Conservation (phyloP, 2,329 filamentous ascomycete genomes). For the Seiridium cupressi region DNA sequence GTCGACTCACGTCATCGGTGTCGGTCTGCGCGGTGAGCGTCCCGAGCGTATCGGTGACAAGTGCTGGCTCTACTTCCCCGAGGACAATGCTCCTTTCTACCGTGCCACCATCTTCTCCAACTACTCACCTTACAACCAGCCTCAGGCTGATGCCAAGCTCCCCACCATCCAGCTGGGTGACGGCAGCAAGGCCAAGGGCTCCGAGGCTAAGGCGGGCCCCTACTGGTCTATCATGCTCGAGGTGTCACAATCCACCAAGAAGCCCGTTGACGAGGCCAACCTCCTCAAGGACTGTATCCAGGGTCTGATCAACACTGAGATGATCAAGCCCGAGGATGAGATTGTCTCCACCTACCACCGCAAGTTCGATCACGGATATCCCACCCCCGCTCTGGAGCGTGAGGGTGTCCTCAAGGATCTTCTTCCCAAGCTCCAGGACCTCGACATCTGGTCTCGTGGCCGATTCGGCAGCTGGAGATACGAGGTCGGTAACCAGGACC, state of each 20-base stretch:
- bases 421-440: slow-evolving; percentile 85
- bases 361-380: slow-evolving; percentile 97
- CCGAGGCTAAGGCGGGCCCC: slow-evolving; percentile 77
- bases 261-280: slow-evolving; percentile 85
- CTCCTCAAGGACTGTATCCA: slow-evolving; percentile 89
- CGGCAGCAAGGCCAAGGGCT: slow-evolving; percentile 74
- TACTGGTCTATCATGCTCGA: slow-evolving; percentile 99
- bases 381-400: slow-evolving; percentile 90
- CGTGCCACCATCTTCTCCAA: slow-evolving; percentile 99
- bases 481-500: slow-evolving; percentile 93
- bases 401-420: slow-evolving; percentile 92
- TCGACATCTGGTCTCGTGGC: slow-evolving; percentile 92
- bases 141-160: slow-evolving; percentile 76
- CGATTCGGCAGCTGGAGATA: slow-evolving; percentile 98
- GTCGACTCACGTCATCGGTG: slow-evolving; percentile 93
- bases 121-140: slow-evolving; percentile 99
- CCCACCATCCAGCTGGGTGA: slow-evolving; percentile 83
- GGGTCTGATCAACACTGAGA: slow-evolving; percentile 95
- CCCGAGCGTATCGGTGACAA: slow-evolving; percentile 98
- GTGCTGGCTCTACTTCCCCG: slow-evolving; percentile 99
- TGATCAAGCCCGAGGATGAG: slow-evolving; percentile 88
- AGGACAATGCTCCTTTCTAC: slow-evolving; percentile 99
- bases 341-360: slow-evolving; percentile 98
- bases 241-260: slow-evolving; percentile 92
- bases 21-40: slow-evolving; percentile 86